Evolutionary conservation across 2,329 filamentous ascomycete species (phyloP), one percentile per base, ranked within the genome.

Genomic region (Fusarium multiceps): DNA sequence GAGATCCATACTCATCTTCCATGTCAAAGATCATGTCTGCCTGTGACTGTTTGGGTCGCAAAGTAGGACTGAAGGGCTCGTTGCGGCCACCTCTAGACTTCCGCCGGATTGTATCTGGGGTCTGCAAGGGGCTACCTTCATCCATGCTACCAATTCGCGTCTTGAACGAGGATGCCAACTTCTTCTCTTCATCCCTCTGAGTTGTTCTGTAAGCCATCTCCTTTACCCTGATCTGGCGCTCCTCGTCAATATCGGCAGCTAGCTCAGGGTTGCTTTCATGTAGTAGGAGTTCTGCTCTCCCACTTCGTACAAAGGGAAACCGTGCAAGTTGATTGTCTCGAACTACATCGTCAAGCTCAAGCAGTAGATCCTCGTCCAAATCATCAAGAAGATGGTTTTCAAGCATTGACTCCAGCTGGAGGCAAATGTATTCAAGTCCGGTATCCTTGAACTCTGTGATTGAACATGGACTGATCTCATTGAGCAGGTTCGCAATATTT

Each of bases 21-120:
- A 98, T 98, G 70, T 93, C 89, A 76, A 98, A 98, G 79, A 97
- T 97, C 57, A 98, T 85, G 72, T 98, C 94, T 40, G 85, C 86
- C 2, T 86, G 83, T 1, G 92, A 94, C 21, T 85, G 86, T 74
- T 89, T 93, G 2, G 91, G 85, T 57, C 88, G 90, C 46, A 96
- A 82, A 20, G 82, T 84, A 2, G 93, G 93, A 59, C 89, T 93
- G 54, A 87, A 85, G 0, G 85, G 83, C 64, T 89, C 88, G 67
- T 89, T 89, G 16, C 79, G 82, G 21, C 74, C 74, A 8, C 72
- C 73, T 59, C 84, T 87, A 2, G 82, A 82, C 61, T 83, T 87
- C 54, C 81, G 81, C 56, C 85, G 83, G 27, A 64, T 67, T 61
- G 79, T 85, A 16, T 88, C 85, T 8, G 80, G 75, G 12, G 81